These are phyloP conservation scores for Plicaturopsis crispa DNA, from an alignment of 768 basidiomycete genomes.

Conservation along the genomic window DNA sequence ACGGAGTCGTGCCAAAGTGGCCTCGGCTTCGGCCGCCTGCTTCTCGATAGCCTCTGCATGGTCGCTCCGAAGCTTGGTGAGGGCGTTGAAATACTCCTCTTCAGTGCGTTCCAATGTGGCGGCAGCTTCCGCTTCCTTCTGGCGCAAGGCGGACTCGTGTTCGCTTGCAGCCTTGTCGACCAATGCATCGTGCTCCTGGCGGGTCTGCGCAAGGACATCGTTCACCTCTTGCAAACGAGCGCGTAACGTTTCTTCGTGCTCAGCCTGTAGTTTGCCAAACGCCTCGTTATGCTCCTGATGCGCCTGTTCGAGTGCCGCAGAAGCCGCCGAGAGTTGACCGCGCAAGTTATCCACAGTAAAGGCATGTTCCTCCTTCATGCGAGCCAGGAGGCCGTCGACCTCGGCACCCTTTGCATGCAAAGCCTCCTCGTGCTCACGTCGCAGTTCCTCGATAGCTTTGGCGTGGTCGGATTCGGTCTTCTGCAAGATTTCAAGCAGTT, in stretches of 20 bases:
- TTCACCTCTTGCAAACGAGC: slow-evolving; percentile 49
- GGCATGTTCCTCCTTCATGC: slow-evolving; percentile 45
- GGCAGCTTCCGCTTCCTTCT: slow-evolving; percentile 53
- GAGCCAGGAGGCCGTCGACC: slow-evolving; percentile 31
- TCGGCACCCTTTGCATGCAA: slow-evolving; percentile 34
- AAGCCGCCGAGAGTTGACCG: slow-evolving; percentile 35
- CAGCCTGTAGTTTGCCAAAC: slow-evolving; percentile 47
- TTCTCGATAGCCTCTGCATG: slow-evolving; percentile 61
- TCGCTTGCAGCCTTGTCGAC: slow-evolving; percentile 41
- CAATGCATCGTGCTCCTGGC: slow-evolving; percentile 46
- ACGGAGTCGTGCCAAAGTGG: slow-evolving; percentile 59
- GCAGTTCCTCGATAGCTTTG: slow-evolving; percentile 38
- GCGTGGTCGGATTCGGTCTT: slow-evolving; percentile 44
- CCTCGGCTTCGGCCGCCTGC: slow-evolving; percentile 51
- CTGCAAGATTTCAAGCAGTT: slow-evolving; percentile 43
- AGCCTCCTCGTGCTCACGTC: slow-evolving; percentile 34
- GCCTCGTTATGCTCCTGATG: slow-evolving; percentile 53
- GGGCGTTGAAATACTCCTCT: slow-evolving; percentile 75
- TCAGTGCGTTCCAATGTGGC: slow-evolving; percentile 59
- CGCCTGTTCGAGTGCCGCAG: slow-evolving; percentile 34
- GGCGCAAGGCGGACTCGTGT: slow-evolving; percentile 49
- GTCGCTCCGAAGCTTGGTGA: slow-evolving; percentile 69
- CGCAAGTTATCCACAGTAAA: slow-evolving; percentile 28
- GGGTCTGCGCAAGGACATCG: slow-evolving; percentile 36
- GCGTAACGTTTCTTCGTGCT: slow-evolving; percentile 48